These are phyloP conservation scores for Hypoxylon sp. DNA, from an alignment of 2,329 filamentous ascomycete species.

Conservation along the genomic window DNA sequence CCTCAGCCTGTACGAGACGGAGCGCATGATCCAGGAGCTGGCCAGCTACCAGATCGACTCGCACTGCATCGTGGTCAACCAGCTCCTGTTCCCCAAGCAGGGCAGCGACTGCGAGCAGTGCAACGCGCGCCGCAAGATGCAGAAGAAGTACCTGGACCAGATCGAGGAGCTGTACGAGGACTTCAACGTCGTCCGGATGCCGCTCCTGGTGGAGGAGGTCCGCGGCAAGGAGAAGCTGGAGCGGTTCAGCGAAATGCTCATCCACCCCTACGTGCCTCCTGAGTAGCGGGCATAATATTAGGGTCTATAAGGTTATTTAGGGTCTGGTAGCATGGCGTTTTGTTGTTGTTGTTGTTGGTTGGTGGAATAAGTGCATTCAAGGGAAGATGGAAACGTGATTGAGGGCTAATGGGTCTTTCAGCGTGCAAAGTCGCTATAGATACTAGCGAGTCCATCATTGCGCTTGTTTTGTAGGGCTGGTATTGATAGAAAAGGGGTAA, in stretches of 20 bases:
- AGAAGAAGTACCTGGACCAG: constrained; percentile 99
- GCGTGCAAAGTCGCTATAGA: constrained; percentile 10
- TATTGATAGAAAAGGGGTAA: constrained; percentile 10
- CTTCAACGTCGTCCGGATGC: constrained; percentile 99
- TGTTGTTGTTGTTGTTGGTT: constrained; percentile 14
- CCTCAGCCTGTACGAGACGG: constrained; percentile 95
- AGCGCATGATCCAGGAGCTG: constrained; percentile 99
- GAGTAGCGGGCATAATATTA: constrained; percentile 45
- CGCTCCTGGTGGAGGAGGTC: constrained; percentile 93
- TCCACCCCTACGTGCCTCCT: constrained; percentile 80
- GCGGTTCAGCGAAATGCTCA: constrained; percentile 87
- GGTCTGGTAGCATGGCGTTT: constrained; percentile 35
- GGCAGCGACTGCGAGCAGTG: constrained; percentile 93
- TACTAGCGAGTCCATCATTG: constrained; percentile 10
- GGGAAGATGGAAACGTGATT: constrained; percentile 18
- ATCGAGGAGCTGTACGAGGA: constrained; percentile 99
- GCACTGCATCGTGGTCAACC: constrained; percentile 97
- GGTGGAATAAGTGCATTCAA: constrained; percentile 13
- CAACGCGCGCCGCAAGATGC: constrained; percentile 94
- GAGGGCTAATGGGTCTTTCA: constrained; percentile 7
- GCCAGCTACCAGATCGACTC: constrained; percentile 94
- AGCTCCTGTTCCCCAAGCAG: constrained; percentile 90
- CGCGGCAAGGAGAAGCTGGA: constrained; percentile 94
- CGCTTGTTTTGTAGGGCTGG: neutral
- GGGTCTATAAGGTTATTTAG: constrained; percentile 17